A percentile compares a stretch with the other conserved stretches of the same genome.
phyloP scores from a whole-genome alignment of 257 asterid species.

The Scutellaria galericulata region DNA sequence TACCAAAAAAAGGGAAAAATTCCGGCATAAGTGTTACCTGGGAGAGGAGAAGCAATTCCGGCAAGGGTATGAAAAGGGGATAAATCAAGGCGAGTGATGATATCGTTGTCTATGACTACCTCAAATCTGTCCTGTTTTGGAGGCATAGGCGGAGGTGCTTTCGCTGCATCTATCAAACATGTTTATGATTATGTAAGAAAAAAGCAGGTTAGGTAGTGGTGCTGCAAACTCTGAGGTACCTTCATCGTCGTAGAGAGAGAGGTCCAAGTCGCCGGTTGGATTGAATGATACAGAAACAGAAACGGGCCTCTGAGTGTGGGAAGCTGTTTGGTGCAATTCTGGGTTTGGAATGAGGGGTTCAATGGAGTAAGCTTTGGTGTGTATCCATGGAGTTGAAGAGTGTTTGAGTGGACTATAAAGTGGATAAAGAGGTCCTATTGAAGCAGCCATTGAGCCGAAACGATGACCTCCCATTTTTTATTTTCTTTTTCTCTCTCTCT shows the following conservation, averaged over 20 bases:
- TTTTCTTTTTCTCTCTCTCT: neutral
- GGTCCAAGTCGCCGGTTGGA: constrained; percentile 79
- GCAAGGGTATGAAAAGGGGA: constrained; percentile 62
- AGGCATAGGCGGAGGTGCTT: constrained; percentile 73
- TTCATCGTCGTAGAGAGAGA: constrained; percentile 67
- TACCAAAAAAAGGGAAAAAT: neutral
- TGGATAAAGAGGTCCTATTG: constrained; percentile 57
- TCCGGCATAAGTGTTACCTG: constrained; percentile 43
- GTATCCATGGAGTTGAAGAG: constrained; percentile 41
- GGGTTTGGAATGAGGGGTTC: constrained; percentile 25
- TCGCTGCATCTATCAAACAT: constrained; percentile 38
- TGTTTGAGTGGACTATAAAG: constrained; percentile 52
- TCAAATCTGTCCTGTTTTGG: constrained; percentile 73
- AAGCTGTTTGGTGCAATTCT: constrained; percentile 3
- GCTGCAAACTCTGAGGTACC: neutral
- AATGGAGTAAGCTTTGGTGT: constrained; percentile 38
- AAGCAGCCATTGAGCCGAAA: constrained; percentile 61
- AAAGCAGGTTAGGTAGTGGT: too few relatives aligned
- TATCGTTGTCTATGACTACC: constrained; percentile 68
- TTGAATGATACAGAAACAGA: constrained; percentile 64
- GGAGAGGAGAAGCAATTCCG: constrained; percentile 49
- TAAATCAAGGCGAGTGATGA: constrained; percentile 57
- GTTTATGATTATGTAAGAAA: neutral
- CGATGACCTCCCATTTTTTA: neutral
- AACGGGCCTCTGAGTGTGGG: constrained; percentile 35